Base-by-base conservation (phyloP, 768 basidiomycete genomes). In the Pleurotus tuoliensis region DNA sequence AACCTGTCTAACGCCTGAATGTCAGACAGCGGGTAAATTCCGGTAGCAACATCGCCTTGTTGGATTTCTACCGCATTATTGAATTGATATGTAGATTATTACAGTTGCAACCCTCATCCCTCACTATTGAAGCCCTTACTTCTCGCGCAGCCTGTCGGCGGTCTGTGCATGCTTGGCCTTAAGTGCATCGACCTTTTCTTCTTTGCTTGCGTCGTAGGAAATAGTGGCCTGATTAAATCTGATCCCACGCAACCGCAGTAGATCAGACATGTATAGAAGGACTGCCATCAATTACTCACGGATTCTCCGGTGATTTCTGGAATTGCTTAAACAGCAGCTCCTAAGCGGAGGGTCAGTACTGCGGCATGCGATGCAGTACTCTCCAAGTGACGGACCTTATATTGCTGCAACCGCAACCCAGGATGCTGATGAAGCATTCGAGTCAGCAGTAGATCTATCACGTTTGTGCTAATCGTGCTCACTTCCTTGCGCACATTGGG, bases 271-370 rank as follows among this genome's bases (percentile, higher is more conserved):
- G 37, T 12, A 18, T 34, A 50, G n/a, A 24, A 16, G 51, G 51
- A 52, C 22, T 44, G 45, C 45, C 55, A 48, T 38, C 34, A 5
- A 47, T 34, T 15, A 70, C 88, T 66, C 73, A 95, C 94, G 94
- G 91, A 71, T 97, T 97, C 59, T 97, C 94, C 0, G 94, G 92
- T 1, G 91, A 87, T 71, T 97, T 98, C 71, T 97, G 92, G 84
- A 98, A 98, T 69, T 92, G 86, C 73, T 96, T 97, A 82, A 83
- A 88, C 47, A 97, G 73, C 48, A 94, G 72, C 58, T 98, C 94
- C 83, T 93, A 66, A 60, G 54, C 6, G 54, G 24, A 44, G 55
- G 48, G 46, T 34, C 43, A 34, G 53, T 47, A 47, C 25, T 12
- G 40, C 30, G 48, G 44, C 49, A 15, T 48, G 22, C 20, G 37